Evolutionary conservation across 192 early-diverging fungal genomes (phyloP).

Genomic region (Linnemannia schmuckeri): DNA sequence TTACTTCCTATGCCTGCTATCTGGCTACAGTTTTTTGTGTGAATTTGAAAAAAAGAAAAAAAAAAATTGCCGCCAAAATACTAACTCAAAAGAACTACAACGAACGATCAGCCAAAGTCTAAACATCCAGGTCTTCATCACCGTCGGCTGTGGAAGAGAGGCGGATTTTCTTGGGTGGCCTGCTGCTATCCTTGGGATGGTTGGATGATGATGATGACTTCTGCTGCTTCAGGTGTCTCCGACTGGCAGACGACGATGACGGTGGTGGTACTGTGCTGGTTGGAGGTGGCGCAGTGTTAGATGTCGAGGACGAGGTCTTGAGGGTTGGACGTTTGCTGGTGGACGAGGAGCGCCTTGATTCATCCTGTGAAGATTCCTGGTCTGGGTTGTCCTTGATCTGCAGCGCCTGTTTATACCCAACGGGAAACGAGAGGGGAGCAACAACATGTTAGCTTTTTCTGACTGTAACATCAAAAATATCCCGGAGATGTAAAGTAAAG

Average conservation of each 20-base stretch:
- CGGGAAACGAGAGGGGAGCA: neutral
- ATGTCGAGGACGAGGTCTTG: slow-evolving; percentile 30
- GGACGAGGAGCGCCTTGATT: slow-evolving; percentile 31
- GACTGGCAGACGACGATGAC: slow-evolving; percentile 27
- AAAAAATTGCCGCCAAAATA: neutral
- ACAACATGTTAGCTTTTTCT: neutral
- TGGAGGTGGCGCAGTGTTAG: slow-evolving; percentile 9
- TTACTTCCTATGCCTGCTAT: neutral
- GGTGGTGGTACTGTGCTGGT: neutral
- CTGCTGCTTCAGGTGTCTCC: slow-evolving; percentile 47
- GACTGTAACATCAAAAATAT: neutral
- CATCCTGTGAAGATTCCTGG: slow-evolving; percentile 51
- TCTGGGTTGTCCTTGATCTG: slow-evolving; percentile 51
- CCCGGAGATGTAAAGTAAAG: neutral
- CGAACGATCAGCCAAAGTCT: neutral
- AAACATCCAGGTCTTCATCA: slow-evolving; percentile 53
- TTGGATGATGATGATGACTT: slow-evolving; percentile 18
- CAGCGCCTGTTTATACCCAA: slow-evolving; percentile 29
- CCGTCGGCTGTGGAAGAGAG: slow-evolving; percentile 46
- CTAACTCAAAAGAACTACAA: neutral
- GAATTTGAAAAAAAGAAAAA: too few relatives aligned
- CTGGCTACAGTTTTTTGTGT: neutral
- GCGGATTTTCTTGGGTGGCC: slow-evolving; percentile 49
- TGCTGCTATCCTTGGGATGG: slow-evolving; percentile 20
- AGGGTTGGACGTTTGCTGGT: slow-evolving; percentile 31